Percentiles rank a stretch among this genome's conserved stretches.
Conservation (phyloP, 139 green algal genomes). For the Picochlorum sp. region DNA sequence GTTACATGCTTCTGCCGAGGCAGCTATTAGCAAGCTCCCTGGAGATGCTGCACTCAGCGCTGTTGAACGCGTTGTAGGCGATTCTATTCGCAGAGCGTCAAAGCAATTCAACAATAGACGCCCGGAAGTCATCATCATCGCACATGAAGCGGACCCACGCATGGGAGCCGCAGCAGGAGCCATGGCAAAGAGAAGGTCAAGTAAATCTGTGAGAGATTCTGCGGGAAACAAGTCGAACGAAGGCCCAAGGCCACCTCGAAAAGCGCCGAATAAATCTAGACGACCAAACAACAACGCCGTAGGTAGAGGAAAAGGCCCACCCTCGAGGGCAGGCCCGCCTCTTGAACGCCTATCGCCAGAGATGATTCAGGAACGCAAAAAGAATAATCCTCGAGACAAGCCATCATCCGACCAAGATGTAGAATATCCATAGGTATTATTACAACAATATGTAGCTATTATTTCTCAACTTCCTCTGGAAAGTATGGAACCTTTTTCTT, state of each 20-base stretch:
- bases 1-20: conserved; percentile 44
- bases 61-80: conserved; percentile 68
- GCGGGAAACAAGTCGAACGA: neutral
- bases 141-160: conserved; percentile 39
- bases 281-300: too few relatives aligned
- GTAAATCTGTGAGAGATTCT: neutral
- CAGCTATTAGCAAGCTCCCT: conserved; percentile 31
- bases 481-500: conserved; percentile 61
- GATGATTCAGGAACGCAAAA: conserved; percentile 12
- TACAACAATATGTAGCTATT: neutral
- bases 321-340: neutral
- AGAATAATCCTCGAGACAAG: conserved; percentile 21
- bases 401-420: conserved; percentile 12
- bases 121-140: conserved; percentile 84
- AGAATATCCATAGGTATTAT: conserved; percentile 16
- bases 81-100: conserved; percentile 46
- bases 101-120: conserved; percentile 67
- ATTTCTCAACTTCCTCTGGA: conserved; percentile 26
- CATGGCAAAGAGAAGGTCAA: conserved; percentile 4
- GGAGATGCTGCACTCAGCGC: conserved; percentile 41
- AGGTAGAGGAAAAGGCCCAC: neutral
- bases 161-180: conserved; percentile 10
- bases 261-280: neutral
- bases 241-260: neutral
- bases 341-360: conserved; percentile 6